phyloP scores from a whole-genome alignment of 495 filamentous ascomycete species.

The Massariosphaeria phaeospora region DNA sequence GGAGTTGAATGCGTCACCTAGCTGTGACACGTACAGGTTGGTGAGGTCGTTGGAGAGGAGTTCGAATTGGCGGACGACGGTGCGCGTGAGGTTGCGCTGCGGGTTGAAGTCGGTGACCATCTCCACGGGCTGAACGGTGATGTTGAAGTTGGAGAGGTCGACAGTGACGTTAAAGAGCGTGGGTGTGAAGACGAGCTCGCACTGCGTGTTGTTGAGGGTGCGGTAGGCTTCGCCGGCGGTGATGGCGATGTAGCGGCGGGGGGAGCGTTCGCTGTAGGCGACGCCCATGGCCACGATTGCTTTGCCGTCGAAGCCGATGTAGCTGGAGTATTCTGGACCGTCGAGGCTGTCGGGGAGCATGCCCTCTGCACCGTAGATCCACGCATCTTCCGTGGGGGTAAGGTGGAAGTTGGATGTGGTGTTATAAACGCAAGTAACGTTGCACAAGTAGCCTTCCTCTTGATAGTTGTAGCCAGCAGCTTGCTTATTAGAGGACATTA shows the following conservation, averaged over 20 bases:
- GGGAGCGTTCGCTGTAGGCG: slow-evolving; percentile 17
- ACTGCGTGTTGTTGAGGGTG: slow-evolving; percentile 37
- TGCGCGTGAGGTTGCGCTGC: slow-evolving; percentile 32
- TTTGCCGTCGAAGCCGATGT: slow-evolving; percentile 26
- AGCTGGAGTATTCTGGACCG: slow-evolving; percentile 29
- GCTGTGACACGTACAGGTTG: slow-evolving; percentile 36
- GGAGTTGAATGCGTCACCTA: slow-evolving; percentile 38
- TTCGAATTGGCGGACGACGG: slow-evolving; percentile 34
- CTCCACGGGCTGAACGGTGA: slow-evolving; percentile 27
- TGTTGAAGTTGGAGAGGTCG: slow-evolving; percentile 32
- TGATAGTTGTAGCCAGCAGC: slow-evolving; percentile 34
- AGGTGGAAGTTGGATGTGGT: slow-evolving; percentile 13
- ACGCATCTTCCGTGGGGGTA: not conserved
- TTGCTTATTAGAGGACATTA: slow-evolving; percentile 19
- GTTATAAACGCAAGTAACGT: slow-evolving; percentile 39
- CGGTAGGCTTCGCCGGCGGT: slow-evolving; percentile 33
- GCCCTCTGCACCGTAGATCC: slow-evolving; percentile 30
- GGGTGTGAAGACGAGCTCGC: slow-evolving; percentile 35
- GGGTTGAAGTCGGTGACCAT: slow-evolving; percentile 35
- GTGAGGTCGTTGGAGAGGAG: slow-evolving; percentile 37
- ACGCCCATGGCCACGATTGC: slow-evolving; percentile 37
- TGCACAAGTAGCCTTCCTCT: slow-evolving; percentile 34
- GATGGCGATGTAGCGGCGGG: slow-evolving; percentile 31
- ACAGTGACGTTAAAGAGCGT: slow-evolving; percentile 38
- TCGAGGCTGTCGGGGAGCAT: slow-evolving; percentile 34